Base-by-base conservation (phyloP, 352 stramenopile genomes). In the Pythium folliculosum region DNA sequence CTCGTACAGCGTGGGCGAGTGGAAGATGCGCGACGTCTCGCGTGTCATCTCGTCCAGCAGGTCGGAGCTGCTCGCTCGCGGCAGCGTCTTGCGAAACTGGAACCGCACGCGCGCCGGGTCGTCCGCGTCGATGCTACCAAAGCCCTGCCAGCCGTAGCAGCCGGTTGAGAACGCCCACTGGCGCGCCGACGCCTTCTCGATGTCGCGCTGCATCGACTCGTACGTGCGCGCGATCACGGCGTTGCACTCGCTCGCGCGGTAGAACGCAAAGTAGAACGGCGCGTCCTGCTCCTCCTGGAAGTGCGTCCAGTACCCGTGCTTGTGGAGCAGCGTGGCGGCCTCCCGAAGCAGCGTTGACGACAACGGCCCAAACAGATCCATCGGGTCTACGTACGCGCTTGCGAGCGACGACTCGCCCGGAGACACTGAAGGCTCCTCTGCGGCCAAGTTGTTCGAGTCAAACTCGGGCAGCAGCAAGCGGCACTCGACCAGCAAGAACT, bases 1-100 rank as follows among this genome's bases (percentile, higher is more conserved):
- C 19, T 52, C 63, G 55, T 84, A 84, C 44, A 80, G 50, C 32
- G 78, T 68, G 2, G 77, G 70, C 48, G 69, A 72, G 23, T 68
- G 68, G 21, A 84, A 49, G 48, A 84, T 78, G 45, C 70, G 65
- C 77, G 71, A 82, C 55, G 75, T 77, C 23, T 63, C 67, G 9
- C 70, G 53, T 4, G 70, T 71, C 49, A 84, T 62, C 55, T 62
- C 55, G 55, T 43, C 55, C n/a, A 62, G 30, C 7, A 62, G 23
- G 23, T 62, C 37, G 10, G 38, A 50, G 55, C 55, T 62, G 55
- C 55, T 62, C 43, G 55, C 55, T 0, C 38, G 38, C 55, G 21
- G 23, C 14, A 62, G 55, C 17, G 38, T 37, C 55, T 62, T 62
- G 23, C 37, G 37, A 13, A 62, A 62, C 25, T 62, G 55, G 55